phyloP scores from a whole-genome alignment of 2,329 filamentous ascomycete genomes.

The Paecilomyces variotii region DNA sequence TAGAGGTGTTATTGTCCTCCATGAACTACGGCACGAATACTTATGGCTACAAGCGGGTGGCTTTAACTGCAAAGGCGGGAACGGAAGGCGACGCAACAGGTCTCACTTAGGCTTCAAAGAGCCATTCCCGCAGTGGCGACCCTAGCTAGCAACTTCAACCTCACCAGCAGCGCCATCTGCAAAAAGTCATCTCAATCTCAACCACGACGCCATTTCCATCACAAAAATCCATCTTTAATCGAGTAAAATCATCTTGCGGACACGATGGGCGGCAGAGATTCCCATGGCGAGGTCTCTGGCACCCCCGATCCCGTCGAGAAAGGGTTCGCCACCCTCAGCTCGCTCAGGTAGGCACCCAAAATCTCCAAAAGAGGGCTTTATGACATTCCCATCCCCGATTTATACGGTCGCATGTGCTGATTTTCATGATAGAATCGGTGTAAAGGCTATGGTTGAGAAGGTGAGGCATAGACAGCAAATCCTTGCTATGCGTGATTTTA shows the following conservation, averaged over 20 bases:
- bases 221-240: background rate
- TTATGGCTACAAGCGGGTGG: background rate
- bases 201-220: slow-evolving; percentile 14
- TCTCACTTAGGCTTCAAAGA: background rate
- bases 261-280: slow-evolving; percentile 50
- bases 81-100: slow-evolving; percentile 1
- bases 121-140: background rate
- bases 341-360: slow-evolving; percentile 56
- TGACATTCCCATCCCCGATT: slow-evolving; percentile 9
- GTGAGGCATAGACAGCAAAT: slow-evolving; percentile 37
- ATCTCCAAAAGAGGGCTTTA: slow-evolving; percentile 1
- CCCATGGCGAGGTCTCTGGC: slow-evolving; percentile 44
- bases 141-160: slow-evolving; percentile 1
- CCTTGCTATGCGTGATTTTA: slow-evolving; percentile 11
- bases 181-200: slow-evolving; percentile 13
- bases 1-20: background rate
- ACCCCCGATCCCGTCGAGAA: slow-evolving; percentile 60
- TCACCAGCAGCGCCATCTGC: background rate
- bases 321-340: slow-evolving; percentile 75
- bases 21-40: background rate
- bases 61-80: background rate
- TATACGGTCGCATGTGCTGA: slow-evolving; percentile 30
- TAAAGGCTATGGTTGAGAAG: slow-evolving; percentile 62
- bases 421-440: slow-evolving; percentile 48
- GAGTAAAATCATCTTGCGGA: slow-evolving; percentile 1